These are phyloP conservation scores for Diversispora eburnea DNA, from an alignment of 192 early-diverging fungal genomes.

Conservation along the genomic window DNA sequence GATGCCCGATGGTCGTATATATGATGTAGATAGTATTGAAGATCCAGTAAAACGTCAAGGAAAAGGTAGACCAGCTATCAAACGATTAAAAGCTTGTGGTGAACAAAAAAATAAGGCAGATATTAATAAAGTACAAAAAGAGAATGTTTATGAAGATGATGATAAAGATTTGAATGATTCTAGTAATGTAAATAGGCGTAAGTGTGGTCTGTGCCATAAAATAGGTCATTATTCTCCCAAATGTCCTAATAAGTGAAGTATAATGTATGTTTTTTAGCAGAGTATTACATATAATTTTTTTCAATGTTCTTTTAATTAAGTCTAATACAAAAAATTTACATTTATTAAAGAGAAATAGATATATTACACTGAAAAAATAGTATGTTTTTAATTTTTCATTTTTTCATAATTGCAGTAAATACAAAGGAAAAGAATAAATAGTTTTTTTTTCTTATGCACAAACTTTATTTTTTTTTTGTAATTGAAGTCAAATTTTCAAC, in stretches of 20 bases:
- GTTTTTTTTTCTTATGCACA: too few relatives aligned
- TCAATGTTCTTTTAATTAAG: too few relatives aligned
- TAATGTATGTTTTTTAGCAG: too few relatives aligned
- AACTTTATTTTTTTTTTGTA: too few relatives aligned
- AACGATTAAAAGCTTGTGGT: constrained; percentile 3
- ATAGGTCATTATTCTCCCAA: not conserved
- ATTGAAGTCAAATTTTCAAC: too few relatives aligned
- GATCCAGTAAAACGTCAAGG: not conserved
- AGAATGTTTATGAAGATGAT: not conserved
- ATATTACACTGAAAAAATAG: too few relatives aligned
- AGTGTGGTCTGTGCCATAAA: not conserved
- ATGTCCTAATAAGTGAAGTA: not conserved
- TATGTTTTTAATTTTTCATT: too few relatives aligned
- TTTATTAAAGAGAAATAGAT: too few relatives aligned
- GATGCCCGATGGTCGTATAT: not conserved
- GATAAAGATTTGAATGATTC: not conserved
- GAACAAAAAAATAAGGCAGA: not conserved
- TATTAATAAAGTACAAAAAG: not conserved
- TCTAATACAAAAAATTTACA: too few relatives aligned
- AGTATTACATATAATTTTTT: too few relatives aligned
- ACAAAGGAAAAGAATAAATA: too few relatives aligned
- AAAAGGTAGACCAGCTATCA: not conserved
- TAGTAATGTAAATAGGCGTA: not conserved
- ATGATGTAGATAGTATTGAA: not conserved
- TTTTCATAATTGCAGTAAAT: too few relatives aligned